These are phyloP conservation scores for Zygoascus flipseniorum DNA, from an alignment of 805 yeast species.

Conservation along the genomic window DNA sequence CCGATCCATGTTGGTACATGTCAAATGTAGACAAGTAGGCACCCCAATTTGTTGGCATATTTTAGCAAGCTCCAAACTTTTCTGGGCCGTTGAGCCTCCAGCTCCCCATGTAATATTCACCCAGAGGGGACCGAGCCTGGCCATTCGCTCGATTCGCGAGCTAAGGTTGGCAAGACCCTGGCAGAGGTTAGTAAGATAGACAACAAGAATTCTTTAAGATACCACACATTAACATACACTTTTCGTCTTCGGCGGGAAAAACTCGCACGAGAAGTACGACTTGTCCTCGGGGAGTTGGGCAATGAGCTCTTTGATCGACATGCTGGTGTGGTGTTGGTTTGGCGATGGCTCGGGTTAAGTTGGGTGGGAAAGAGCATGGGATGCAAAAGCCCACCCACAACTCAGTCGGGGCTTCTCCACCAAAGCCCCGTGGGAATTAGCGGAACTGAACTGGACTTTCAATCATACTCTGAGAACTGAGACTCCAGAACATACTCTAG, in stretches of 20 bases:
- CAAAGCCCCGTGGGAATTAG: too few species aligned
- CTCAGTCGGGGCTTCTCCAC: background rate
- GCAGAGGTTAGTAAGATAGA: background rate
- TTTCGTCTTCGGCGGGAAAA: constrained; percentile 96
- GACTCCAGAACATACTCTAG: too few species aligned
- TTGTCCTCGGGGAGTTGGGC: constrained; percentile 40
- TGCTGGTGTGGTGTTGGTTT: constrained; percentile 1
- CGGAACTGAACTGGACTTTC: too few species aligned
- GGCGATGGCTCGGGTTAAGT: too few species aligned
- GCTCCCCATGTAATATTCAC: constrained; percentile 98
- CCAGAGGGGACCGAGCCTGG: constrained; percentile 78
- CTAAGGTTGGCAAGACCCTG: constrained; percentile 73
- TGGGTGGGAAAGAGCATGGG: background rate
- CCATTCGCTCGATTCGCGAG: constrained; percentile 83
- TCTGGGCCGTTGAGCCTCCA: constrained; percentile 87
- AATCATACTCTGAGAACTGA: too few species aligned
- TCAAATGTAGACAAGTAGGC: constrained; percentile 90
- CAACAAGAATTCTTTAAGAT: too few species aligned
- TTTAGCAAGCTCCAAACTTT: constrained; percentile 75
- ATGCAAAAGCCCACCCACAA: background rate
- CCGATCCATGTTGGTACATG: constrained; percentile 88
- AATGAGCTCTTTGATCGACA: constrained; percentile 28
- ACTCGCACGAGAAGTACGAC: constrained; percentile 78
- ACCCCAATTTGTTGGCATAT: constrained; percentile 66
- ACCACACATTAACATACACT: constrained; percentile 28